Conservation (phyloP, 208 protist species). For the Entamoeba invadens region DNA sequence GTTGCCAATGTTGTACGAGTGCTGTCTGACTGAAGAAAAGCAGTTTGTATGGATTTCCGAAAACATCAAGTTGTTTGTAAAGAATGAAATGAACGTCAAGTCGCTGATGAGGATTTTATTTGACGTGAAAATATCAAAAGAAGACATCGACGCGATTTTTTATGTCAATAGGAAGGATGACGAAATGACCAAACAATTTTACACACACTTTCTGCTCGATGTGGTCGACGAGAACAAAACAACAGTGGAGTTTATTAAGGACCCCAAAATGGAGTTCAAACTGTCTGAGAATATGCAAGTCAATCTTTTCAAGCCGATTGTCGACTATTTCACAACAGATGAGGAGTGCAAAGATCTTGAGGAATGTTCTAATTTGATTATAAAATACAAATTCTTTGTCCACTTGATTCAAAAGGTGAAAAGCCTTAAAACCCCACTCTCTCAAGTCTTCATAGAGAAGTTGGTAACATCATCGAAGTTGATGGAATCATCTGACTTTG, state of each 20-base stretch:
- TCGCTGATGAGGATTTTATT: background rate
- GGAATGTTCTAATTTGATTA: background rate
- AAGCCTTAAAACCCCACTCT: background rate
- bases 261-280: no score
- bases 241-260: no score
- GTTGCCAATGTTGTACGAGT: background rate
- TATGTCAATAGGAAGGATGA: background rate
- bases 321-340: background rate
- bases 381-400: background rate
- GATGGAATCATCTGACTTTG: background rate
- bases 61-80: background rate
- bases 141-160: background rate
- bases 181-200: background rate
- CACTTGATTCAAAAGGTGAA: background rate
- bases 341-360: no score
- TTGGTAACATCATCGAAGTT: background rate
- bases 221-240: background rate
- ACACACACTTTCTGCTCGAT: background rate
- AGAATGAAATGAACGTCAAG: background rate
- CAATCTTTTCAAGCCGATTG: no score
- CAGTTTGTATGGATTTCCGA: background rate
- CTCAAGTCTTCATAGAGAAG: background rate
- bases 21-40: background rate
- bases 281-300: no score
- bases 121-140: background rate